These are phyloP conservation scores for Penicillium daleae DNA, from an alignment of 495 filamentous ascomycete genomes.

Conservation along the genomic window DNA sequence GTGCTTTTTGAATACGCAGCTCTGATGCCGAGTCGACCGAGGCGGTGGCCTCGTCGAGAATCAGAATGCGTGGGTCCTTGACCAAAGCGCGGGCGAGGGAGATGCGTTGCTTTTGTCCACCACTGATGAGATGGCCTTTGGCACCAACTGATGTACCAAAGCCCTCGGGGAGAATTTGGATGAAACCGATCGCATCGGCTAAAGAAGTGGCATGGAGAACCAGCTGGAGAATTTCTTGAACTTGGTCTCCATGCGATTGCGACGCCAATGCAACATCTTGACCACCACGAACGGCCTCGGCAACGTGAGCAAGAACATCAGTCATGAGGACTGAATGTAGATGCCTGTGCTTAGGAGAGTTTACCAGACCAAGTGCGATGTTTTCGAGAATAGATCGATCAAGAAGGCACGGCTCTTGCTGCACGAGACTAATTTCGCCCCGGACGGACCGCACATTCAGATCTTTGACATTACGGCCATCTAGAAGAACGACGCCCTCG, in stretches of 20 bases:
- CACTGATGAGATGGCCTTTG: slow-evolving; percentile 58
- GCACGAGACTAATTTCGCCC: slow-evolving; percentile 60
- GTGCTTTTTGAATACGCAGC: slow-evolving; percentile 48
- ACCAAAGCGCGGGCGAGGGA: slow-evolving; percentile 72
- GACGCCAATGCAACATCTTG: slow-evolving; percentile 29
- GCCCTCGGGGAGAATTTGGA: slow-evolving; percentile 48
- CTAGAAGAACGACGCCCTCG: slow-evolving; percentile 49
- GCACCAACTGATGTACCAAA: slow-evolving; percentile 55
- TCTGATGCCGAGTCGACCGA: slow-evolving; percentile 55
- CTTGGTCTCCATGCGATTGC: slow-evolving; percentile 22
- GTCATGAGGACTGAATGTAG: slow-evolving; percentile 30
- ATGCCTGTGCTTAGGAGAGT: slow-evolving; percentile 47
- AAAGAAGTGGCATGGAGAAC: slow-evolving; percentile 38
- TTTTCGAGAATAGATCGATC: slow-evolving; percentile 68
- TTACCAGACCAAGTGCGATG: slow-evolving; percentile 64
- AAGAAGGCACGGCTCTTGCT: slow-evolving; percentile 67
- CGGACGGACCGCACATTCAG: slow-evolving; percentile 60
- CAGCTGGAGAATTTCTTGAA: slow-evolving; percentile 37
- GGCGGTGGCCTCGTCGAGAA: slow-evolving; percentile 79
- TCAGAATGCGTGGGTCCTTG: slow-evolving; percentile 73
- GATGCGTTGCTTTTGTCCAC: slow-evolving; percentile 64
- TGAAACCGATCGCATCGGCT: slow-evolving; percentile 45
- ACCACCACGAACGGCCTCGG: slow-evolving; percentile 34
- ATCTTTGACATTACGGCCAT: slow-evolving; percentile 53
- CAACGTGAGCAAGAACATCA: slow-evolving; percentile 29